Evolutionary conservation across 129 eudicot species (phyloP).

Genomic region (Chrysanthemum lavandulifolium): DNA sequence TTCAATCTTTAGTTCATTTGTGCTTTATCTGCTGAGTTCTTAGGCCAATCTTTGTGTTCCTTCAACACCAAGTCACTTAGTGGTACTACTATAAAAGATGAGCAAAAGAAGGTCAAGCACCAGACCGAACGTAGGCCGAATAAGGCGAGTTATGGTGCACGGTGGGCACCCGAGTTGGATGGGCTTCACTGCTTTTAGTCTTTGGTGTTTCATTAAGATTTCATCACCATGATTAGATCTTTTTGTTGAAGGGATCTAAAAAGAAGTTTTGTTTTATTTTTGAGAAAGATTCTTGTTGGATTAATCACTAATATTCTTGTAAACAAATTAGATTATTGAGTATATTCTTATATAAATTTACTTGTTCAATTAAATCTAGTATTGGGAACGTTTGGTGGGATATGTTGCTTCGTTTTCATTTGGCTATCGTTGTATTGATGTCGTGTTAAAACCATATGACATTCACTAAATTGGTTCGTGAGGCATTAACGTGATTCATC

Average conservation of each 20-base stretch:
- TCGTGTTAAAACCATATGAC: no score
- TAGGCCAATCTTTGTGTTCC: constrained; percentile 21
- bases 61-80: constrained; percentile 1
- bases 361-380: neutral
- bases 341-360: neutral
- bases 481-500: no score
- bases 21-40: constrained; percentile 32
- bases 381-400: neutral
- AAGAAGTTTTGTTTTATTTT: no score
- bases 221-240: no score
- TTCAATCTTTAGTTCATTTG: constrained; percentile 51
- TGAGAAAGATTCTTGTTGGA: no score
- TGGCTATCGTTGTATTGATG: no score
- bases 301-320: neutral
- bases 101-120: constrained; percentile 4
- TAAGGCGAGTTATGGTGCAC: neutral
- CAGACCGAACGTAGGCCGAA: neutral
- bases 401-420: no score
- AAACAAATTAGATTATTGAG: neutral
- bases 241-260: no score
- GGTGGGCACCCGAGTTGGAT: constrained; percentile 45
- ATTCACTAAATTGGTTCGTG: no score
- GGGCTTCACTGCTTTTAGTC: constrained; percentile 46
- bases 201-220: no score
- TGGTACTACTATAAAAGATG: neutral